Evolutionary conservation across 225 moss, liverwort and hornwort genomes (phyloP).

Genomic region (Sphagnum contortum): DNA sequence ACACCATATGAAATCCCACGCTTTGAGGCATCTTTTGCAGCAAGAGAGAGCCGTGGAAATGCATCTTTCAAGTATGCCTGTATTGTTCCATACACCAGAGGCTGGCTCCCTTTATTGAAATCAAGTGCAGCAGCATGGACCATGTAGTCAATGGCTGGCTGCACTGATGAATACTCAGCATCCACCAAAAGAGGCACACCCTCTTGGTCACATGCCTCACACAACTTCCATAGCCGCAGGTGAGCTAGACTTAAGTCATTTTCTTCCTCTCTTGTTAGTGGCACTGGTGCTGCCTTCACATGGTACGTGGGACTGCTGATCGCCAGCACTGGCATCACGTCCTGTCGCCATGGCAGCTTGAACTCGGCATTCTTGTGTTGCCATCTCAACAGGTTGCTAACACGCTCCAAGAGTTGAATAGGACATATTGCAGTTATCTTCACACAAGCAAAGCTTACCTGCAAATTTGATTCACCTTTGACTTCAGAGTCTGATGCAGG

Average conservation of each 20-base stretch:
- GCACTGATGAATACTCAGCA: conserved; percentile 74
- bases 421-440: conserved; percentile 90
- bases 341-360: conserved; percentile 67
- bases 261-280: conserved; percentile 67
- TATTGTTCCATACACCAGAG: conserved; percentile 71
- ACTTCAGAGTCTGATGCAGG: too few species aligned
- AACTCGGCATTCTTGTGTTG: conserved; percentile 57
- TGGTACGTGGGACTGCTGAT: conserved; percentile 72
- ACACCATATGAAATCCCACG: conserved; percentile 68
- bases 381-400: conserved; percentile 85
- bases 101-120: conserved; percentile 50
- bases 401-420: conserved; percentile 57
- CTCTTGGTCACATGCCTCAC: conserved; percentile 53
- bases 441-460: conserved; percentile 73
- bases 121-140: conserved; percentile 47
- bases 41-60: conserved; percentile 62
- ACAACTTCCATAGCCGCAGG: conserved; percentile 52
- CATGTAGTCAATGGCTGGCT: conserved; percentile 89
- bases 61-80: conserved; percentile 88
- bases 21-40: conserved; percentile 33
- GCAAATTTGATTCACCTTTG: background rate
- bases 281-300: conserved; percentile 51
- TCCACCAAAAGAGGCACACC: conserved; percentile 75
- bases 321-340: conserved; percentile 61
- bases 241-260: conserved; percentile 39